These are phyloP conservation scores for Avena insularis DNA, from an alignment of 176 grass and related monocot genomes.

Conservation along the genomic window DNA sequence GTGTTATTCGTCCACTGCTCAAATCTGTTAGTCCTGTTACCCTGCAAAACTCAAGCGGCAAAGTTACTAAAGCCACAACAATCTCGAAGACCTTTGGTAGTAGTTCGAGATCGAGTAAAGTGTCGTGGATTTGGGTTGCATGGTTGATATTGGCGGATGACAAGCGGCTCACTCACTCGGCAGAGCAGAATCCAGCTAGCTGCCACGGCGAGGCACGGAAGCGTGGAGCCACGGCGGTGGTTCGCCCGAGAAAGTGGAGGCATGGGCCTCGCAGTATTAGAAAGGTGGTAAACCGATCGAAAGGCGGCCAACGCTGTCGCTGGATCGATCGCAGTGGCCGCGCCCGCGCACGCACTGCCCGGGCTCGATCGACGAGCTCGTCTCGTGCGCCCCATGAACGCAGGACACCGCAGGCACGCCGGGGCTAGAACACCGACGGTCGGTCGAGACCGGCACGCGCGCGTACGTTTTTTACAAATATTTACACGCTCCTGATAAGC, in stretches of 20 bases:
- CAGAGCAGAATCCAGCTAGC: not conserved
- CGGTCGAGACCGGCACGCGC: no score
- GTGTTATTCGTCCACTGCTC: no score
- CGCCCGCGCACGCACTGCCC: not conserved
- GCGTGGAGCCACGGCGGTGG: conserved; percentile 31
- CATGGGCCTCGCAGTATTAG: conserved; percentile 53
- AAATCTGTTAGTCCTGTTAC: no score
- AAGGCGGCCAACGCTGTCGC: not conserved
- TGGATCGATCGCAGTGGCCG: conserved; percentile 22
- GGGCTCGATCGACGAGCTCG: not conserved
- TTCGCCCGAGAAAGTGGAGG: conserved; percentile 55
- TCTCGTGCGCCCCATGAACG: not conserved
- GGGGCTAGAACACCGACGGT: no score
- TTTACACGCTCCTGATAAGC: no score
- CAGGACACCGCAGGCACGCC: not conserved
- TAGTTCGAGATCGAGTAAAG: no score
- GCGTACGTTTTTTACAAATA: no score
- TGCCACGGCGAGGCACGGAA: conserved; percentile 29
- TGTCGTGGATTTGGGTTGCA: no score
- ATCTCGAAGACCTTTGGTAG: no score
- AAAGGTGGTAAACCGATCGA: not conserved
- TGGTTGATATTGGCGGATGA: not conserved
- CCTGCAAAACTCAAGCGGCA: no score
- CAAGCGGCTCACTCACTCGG: not conserved
- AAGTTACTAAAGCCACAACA: no score